Evolutionary conservation across 2,329 filamentous ascomycete genomes (phyloP).

Genomic region (Harringtonia aguacate): DNA sequence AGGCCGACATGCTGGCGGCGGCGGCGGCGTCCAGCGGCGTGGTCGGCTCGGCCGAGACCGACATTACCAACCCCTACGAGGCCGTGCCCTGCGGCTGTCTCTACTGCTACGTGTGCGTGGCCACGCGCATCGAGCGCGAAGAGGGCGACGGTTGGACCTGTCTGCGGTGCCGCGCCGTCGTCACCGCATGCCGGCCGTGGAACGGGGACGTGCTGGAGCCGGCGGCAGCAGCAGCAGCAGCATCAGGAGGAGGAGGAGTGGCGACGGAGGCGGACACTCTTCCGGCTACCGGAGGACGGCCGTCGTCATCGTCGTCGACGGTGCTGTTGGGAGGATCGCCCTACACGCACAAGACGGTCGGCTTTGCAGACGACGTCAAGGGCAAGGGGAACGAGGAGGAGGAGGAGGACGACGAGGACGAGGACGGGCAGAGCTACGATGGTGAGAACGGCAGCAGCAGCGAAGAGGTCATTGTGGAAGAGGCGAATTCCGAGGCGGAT

Average conservation of each 20-base stretch:
- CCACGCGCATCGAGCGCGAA: conserved; percentile 78
- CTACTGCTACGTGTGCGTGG: conserved; percentile 95
- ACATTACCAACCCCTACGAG: conserved; percentile 94
- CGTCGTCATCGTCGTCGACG: background rate
- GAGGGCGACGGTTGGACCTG: conserved; percentile 93
- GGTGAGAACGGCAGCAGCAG: background rate
- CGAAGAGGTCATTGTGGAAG: background rate
- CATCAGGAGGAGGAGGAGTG: background rate
- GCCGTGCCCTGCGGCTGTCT: conserved; percentile 80
- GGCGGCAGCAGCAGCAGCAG: too few relatives aligned
- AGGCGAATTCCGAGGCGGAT: background rate
- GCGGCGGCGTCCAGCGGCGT: conserved; percentile 64
- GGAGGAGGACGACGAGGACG: conserved; percentile 12
- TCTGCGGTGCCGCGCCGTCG: conserved; percentile 72
- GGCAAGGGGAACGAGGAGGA: conserved; percentile 17
- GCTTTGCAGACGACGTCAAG: conserved; percentile 47
- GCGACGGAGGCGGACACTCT: background rate
- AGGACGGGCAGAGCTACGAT: background rate
- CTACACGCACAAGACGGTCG: conserved; percentile 41
- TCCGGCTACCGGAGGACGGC: background rate
- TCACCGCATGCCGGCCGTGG: conserved; percentile 86
- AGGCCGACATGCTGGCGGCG: conserved; percentile 63
- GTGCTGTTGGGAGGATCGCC: conserved; percentile 4
- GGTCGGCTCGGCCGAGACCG: conserved; percentile 78
- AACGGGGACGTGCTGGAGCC: conserved; percentile 72